phyloP scores from a whole-genome alignment of 1,139 yeast species.

The Blastobotrys raffinosifermentans region DNA sequence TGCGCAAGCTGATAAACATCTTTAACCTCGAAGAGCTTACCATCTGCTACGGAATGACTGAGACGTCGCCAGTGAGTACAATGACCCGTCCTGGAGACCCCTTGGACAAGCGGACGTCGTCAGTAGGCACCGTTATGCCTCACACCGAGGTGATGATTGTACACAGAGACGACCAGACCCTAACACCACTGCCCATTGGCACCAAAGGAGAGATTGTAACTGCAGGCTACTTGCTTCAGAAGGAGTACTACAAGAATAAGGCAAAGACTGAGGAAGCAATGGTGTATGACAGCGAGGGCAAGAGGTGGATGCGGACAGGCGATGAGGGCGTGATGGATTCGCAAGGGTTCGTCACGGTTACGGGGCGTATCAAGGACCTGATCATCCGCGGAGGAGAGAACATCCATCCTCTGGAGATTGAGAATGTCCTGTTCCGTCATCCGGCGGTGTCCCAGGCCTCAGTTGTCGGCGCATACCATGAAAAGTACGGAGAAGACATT shows the following conservation, averaged over 20 bases:
- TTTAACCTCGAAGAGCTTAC: slow-evolving; percentile 26
- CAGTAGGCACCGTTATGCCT: slow-evolving; percentile 31
- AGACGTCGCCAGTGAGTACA: slow-evolving; percentile 32
- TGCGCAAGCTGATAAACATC: slow-evolving; percentile 21
- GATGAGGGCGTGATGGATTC: slow-evolving; percentile 32
- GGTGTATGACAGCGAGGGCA: slow-evolving; percentile 23
- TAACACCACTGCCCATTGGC: slow-evolving; percentile 25
- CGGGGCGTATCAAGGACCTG: slow-evolving; percentile 34
- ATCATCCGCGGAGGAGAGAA: slow-evolving; percentile 36
- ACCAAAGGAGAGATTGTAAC: slow-evolving; percentile 28
- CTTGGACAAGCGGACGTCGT: slow-evolving; percentile 24
- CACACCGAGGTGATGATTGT: slow-evolving; percentile 29
- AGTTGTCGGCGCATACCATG: slow-evolving; percentile 32
- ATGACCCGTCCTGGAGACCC: slow-evolving; percentile 29
- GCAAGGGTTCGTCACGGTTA: slow-evolving; percentile 28
- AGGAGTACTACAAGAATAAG: slow-evolving; percentile 26
- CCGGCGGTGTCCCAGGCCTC: slow-evolving; percentile 28
- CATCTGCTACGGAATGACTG: slow-evolving; percentile 35
- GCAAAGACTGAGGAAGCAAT: slow-evolving; percentile 27
- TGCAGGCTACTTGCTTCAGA: slow-evolving; percentile 30
- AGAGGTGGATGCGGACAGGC: slow-evolving; percentile 33
- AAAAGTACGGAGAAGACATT: slow-evolving; percentile 31
- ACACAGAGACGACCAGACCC: slow-evolving; percentile 13
- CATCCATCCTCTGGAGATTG: slow-evolving; percentile 32
- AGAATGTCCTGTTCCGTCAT: slow-evolving; percentile 29